Evolutionary conservation across 2,329 filamentous ascomycete species (phyloP), one percentile per base, ranked within the genome.

Genomic region (Ophiostoma populinum): DNA sequence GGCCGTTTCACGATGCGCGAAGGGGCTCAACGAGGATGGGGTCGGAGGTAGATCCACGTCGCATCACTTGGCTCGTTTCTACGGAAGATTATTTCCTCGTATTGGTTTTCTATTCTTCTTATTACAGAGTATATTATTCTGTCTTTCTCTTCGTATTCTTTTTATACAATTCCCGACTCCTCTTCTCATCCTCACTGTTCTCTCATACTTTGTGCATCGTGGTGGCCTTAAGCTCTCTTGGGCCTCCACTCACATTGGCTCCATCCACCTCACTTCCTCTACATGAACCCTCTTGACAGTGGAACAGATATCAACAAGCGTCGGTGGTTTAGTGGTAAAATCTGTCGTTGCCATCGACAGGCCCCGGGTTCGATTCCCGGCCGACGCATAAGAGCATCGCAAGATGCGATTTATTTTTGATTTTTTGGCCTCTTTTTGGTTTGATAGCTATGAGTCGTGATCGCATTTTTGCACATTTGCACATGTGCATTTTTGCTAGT

Each of bases 261-360:
- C n/a, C n/a, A n/a, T n/a, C n/a, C n/a, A n/a, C n/a, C 26, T 9
- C 3, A 28, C 15, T 17, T 18, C n/a, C 9, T 29, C 27, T 17
- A 17, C 27, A 29, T 29, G 16, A 18, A 18, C 15, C 16, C 27
- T 29, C 27, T 29, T 29, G 27, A 9, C 5, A 17, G 16, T 17
- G 15, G 15, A 29, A 18, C 13, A 12, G 7, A 10, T 11, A 29
- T 18, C 27, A 29, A 29, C 27, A 17, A 29, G 27, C 27, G 27
- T 29, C 27, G 27, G 27, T 29, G 27, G 27, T 29, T 29, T 29
- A 29, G 27, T 29, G 27, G 27, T 29, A 29, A 29, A n/a, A n/a
- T n/a, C n/a, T n/a, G n/a, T n/a, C n/a, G n/a, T n/a, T n/a, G n/a
- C n/a, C n/a, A n/a, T n/a, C 27, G 27, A 29, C 27, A 29, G 27